phyloP scores from a whole-genome alignment of 2,329 filamentous ascomycete species.

The Aspergillus luchuensis region DNA sequence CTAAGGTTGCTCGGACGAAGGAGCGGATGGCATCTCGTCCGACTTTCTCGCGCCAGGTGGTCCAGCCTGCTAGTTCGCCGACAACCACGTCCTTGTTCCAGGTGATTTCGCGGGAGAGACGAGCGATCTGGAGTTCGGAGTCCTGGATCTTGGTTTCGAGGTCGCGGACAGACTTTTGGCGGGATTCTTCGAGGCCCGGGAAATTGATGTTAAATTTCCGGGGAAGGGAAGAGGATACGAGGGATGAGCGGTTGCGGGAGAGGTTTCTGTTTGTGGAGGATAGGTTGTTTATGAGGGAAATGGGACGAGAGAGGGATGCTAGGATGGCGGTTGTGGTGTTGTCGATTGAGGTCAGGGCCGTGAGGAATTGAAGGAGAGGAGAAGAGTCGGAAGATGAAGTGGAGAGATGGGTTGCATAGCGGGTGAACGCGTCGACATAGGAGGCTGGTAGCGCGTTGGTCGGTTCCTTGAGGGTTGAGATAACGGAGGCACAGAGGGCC shows the following conservation, averaged over 20 bases:
- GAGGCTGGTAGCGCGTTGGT: slow-evolving; percentile 66
- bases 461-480: slow-evolving; percentile 53
- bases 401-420: slow-evolving; percentile 67
- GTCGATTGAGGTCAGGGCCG: slow-evolving; percentile 75
- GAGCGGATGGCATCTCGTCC: slow-evolving; percentile 73
- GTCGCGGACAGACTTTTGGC: slow-evolving; percentile 79
- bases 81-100: slow-evolving; percentile 95
- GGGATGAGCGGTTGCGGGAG: slow-evolving; percentile 73
- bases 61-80: slow-evolving; percentile 88
- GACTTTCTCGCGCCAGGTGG: slow-evolving; percentile 79
- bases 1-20: slow-evolving; percentile 75
- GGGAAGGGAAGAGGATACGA: slow-evolving; percentile 61
- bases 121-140: slow-evolving; percentile 68
- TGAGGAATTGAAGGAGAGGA: slow-evolving; percentile 72
- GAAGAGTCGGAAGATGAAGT: slow-evolving; percentile 67
- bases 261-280: slow-evolving; percentile 72
- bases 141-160: slow-evolving; percentile 77
- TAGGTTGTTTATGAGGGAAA: slow-evolving; percentile 75
- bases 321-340: slow-evolving; percentile 82
- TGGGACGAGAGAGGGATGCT: slow-evolving; percentile 74
- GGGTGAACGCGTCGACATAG: slow-evolving; percentile 70
- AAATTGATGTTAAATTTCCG: slow-evolving; percentile 51
- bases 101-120: slow-evolving; percentile 76
- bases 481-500: slow-evolving; percentile 45
- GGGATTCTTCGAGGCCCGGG: slow-evolving; percentile 74